Base-by-base conservation (phyloP, 805 yeast species). In the Teunomyces panamensis region DNA sequence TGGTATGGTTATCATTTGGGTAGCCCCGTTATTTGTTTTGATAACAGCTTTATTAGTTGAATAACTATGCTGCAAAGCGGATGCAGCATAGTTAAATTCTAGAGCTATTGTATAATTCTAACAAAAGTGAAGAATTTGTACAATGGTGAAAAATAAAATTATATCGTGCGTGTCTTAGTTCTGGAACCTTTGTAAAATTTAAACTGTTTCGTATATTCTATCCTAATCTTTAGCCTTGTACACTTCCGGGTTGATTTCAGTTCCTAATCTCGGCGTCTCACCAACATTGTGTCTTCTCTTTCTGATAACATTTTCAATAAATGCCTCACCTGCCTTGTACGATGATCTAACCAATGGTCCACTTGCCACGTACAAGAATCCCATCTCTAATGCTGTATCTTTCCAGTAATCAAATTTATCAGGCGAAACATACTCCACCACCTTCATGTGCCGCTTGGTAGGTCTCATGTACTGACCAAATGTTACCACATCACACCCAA, bases 391-490 rank as follows among this genome's bases (percentile, higher is more conserved):
- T 0, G 99, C 98, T 8, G 76, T 78, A 48, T 86, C 82, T 60
- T 84, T 89, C 99, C 99, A 94, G 64, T 85, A 77, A 50, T 91
- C 96, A 64, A 94, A 94, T 66, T 89, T 90, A 56, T 88, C 97
- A 2, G 99, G 99, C 24, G 83, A 86, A 14, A 94, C 81, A 60
- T 94, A 94, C 57, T 92, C 97, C 9, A 89, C 97, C 37, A 94
- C 99, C 72, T 91, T 91, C 95, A 94, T 90, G 67, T 94, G 99
- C 62, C 99, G 84, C 69, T 88, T 94, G 1, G 99, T 94, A 39
- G 99, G 99, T 65, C 99, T 80, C 97, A 94, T 94, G 68, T 94
- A 94, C 70, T 94, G 99, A 32, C 99, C 99, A 69, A 94, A 94
- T 0, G 99, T 94, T 13, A 94, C 97, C 43, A 94, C 96, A 62